phyloP scores from a whole-genome alignment of 1,139 yeast genomes.

The Zygosaccharomyces pseudobailii region DNA sequence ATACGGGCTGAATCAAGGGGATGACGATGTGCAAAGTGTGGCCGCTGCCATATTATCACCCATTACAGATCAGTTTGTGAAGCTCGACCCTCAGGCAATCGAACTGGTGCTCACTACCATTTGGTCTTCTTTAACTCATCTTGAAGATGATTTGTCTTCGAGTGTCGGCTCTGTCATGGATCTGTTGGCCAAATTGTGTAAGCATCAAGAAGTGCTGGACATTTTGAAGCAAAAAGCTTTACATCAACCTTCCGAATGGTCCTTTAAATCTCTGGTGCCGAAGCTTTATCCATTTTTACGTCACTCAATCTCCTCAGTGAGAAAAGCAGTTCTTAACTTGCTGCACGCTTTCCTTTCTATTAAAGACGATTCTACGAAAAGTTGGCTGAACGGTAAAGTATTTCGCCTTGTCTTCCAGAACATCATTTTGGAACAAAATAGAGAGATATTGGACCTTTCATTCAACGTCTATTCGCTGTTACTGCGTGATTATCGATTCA shows the following conservation, averaged over 20 bases:
- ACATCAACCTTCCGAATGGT: constrained; percentile 41
- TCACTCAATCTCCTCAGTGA: constrained; percentile 87
- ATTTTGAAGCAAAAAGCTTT: constrained; percentile 60
- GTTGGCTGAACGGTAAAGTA: constrained; percentile 74
- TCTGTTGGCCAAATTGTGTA: constrained; percentile 78
- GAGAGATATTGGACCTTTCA: constrained; percentile 63
- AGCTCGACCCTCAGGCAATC: constrained; percentile 55
- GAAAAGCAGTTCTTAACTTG: constrained; percentile 83
- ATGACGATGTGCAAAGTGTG: constrained; percentile 96
- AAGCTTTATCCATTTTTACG: constrained; percentile 87
- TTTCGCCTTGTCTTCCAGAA: constrained; percentile 81
- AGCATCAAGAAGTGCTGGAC: constrained; percentile 71
- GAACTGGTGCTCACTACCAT: constrained; percentile 67
- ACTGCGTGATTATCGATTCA: constrained; percentile 43
- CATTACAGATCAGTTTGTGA: constrained; percentile 77
- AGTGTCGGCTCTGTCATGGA: constrained; percentile 97
- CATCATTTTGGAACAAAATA: constrained; percentile 80
- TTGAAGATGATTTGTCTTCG: constrained; percentile 88
- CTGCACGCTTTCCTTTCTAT: constrained; percentile 71
- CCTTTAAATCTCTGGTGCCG: constrained; percentile 79
- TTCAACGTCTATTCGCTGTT: constrained; percentile 56
- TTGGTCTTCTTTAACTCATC: constrained; percentile 81
- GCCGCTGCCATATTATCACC: constrained; percentile 93
- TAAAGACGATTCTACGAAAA: constrained; percentile 57
- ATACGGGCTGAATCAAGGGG: constrained; percentile 76